Evolutionary conservation across 495 filamentous ascomycete genomes (phyloP), one percentile per base, ranked within the genome.

Genomic region (Annulohypoxylon nitens): DNA sequence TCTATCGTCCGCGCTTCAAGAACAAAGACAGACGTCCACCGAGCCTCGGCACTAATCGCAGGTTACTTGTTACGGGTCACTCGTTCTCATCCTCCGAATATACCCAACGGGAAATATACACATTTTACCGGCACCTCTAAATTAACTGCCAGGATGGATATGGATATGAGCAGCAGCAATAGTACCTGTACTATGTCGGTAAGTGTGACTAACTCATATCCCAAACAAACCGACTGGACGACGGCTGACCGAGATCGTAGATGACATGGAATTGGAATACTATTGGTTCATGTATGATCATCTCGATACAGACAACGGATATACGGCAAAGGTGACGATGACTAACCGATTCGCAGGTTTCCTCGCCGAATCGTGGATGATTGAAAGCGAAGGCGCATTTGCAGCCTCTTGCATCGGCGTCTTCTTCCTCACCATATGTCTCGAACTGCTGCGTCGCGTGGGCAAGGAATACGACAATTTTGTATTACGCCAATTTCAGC

Each of bases 221-320:
- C 5, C 39, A 60, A 33, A 18, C 43, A 43, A 57, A 50, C 61
- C 67, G 51, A 68, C 67, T 70, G 67, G 61, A 62, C 60, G 26
- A 69, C 47, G 16, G 58, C 67, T 72, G 59, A 69, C 51, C 57
- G 39, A 64, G 12, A 50, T 9, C 5, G 8, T 59, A 88, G 86
- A 89, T 89, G 87, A 79, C 86, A 53, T 89, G 87, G 86, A 88
- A 88, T 78, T 89, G 86, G 86, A 81, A 86, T 76, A 87, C 84
- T 0, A 78, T 87, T 70, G 84, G 87, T 64, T 67, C 85, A 54
- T 87, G 83, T 76, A 76, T 36, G 75, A 3, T 39, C 43, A 14
- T 20, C n/a, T 51, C 20, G 12, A 23, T 43, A 20, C 69, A 37
- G 36, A 37, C 54, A 11, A 25, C 25, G 50, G 48, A 23, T 50